Evolutionary conservation across 2,329 filamentous ascomycete species (phyloP), one percentile per base, ranked within the genome.

Genomic region (Fusarium sp.): DNA sequence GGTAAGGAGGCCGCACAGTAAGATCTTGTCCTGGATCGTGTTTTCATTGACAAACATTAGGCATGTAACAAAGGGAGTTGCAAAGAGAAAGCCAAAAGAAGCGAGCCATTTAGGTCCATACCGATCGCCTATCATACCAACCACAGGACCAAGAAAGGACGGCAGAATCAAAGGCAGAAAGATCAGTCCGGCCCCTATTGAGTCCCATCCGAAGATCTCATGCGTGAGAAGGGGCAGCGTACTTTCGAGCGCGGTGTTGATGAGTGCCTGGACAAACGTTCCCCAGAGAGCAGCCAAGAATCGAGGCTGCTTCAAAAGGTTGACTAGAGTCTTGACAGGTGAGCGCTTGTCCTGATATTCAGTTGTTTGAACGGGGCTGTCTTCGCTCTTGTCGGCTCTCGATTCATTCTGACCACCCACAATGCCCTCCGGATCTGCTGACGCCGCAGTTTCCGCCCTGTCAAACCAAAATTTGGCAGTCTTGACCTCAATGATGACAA

Each of bases 41-140:
- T 79, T 71, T 25, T 78, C 71, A 3, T 72, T 53, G 18, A 80
- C 78, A 42, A 80, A 78, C 18, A 77, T 74, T 14, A 78, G 60
- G 64, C 78, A 79, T 18, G 78, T 59, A 18, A 78, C 72, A 58
- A 80, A 79, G 6, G 78, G 79, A 3, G 76, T 77, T 26, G 71
- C 75, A 19, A 78, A 69, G 39, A 77, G 63, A 58, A 80, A 78
- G 11, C 79, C 79, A 42, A 74, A 69, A 6, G 77, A 74, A 11
- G 77, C 72, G 9, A 79, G 67, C 77, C 77, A 79, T 57, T 78
- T 78, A 6, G 78, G 74, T 1, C 79, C 79, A 53, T 79, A 78
- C n/a, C 71, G 72, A 62, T 80, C 79, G 12, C 77, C 71, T 37
- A 78, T 25, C 21, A 48, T 53, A n/a, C 79, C 79, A 9, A 78